Evolutionary conservation across 164 flowering plant species (phyloP).

Genomic region (Vitis amurensis): DNA sequence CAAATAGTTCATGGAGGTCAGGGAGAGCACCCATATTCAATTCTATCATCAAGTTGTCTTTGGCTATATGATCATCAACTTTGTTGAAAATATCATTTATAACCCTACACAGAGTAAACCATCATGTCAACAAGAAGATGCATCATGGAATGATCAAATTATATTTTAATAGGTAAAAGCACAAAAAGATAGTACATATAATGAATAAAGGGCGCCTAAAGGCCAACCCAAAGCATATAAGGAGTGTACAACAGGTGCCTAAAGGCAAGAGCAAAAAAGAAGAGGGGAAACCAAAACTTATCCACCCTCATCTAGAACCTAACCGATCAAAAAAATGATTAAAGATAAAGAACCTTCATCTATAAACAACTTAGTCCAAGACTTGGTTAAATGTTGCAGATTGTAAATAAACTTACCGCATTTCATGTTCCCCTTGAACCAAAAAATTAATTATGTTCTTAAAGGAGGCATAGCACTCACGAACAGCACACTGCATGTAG

Average conservation of each 20-base stretch:
- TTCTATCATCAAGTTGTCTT: constrained; percentile 42
- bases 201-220: too few species aligned
- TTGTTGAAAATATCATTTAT: constrained; percentile 53
- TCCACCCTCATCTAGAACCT: too few species aligned
- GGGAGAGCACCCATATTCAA: constrained; percentile 80
- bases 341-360: too few species aligned
- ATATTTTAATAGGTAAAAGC: too few species aligned
- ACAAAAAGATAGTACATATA: too few species aligned
- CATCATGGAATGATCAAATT: background rate
- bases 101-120: constrained; percentile 44
- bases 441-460: constrained; percentile 49
- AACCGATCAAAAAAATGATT: too few species aligned
- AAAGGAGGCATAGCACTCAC: constrained; percentile 80
- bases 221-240: too few species aligned
- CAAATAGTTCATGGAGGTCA: constrained; percentile 57
- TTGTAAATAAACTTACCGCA: constrained; percentile 36
- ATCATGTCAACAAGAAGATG: background rate
- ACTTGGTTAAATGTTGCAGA: background rate
- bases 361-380: too few species aligned
- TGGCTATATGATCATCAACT: constrained; percentile 58
- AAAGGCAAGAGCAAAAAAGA: too few species aligned
- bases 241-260: too few species aligned
- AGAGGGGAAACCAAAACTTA: too few species aligned
- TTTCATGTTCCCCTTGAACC: constrained; percentile 60
- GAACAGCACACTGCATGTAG: constrained; percentile 77